Evolutionary conservation across 192 early-diverging fungal species (phyloP).

Genomic region (Coemansia sp.): DNA sequence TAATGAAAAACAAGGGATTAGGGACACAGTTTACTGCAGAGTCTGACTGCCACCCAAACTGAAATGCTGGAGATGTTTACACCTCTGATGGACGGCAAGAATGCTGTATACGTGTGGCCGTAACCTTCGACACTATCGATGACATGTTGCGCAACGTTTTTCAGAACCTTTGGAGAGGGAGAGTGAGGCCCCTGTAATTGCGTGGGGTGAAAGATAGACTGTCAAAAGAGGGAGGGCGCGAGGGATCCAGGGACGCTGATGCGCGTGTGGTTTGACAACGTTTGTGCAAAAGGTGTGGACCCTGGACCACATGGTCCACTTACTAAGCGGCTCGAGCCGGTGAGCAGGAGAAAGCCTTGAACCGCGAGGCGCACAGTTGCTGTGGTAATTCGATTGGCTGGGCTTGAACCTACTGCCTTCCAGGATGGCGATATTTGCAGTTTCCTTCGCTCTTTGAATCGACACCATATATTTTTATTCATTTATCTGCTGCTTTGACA

Average conservation of each 20-base stretch:
- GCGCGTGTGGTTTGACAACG: neutral
- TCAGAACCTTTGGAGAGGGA: neutral
- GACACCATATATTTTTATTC: constrained; percentile 3
- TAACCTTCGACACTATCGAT: neutral
- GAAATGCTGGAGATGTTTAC: constrained; percentile 4
- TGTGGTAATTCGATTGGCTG: constrained; percentile 4
- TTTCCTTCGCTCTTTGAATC: neutral
- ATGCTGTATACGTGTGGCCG: neutral
- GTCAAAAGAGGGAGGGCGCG: neutral
- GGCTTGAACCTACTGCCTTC: constrained; percentile 4
- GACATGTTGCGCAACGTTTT: constrained; percentile 6
- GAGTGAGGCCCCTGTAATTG: neutral
- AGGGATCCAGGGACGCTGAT: neutral
- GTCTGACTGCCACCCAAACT: neutral
- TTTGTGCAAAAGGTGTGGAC: neutral
- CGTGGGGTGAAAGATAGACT: neutral
- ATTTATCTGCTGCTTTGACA: neutral
- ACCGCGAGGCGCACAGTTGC: neutral
- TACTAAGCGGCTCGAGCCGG: constrained; percentile 4
- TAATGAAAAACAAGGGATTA: constrained; percentile 2
- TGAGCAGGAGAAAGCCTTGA: neutral
- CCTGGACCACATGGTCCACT: neutral
- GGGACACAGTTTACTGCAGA: neutral
- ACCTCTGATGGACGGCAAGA: neutral
- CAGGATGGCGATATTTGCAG: neutral